These are phyloP conservation scores for Xylaria hypoxylon DNA, from an alignment of 2,329 filamentous ascomycete genomes.

Conservation along the genomic window DNA sequence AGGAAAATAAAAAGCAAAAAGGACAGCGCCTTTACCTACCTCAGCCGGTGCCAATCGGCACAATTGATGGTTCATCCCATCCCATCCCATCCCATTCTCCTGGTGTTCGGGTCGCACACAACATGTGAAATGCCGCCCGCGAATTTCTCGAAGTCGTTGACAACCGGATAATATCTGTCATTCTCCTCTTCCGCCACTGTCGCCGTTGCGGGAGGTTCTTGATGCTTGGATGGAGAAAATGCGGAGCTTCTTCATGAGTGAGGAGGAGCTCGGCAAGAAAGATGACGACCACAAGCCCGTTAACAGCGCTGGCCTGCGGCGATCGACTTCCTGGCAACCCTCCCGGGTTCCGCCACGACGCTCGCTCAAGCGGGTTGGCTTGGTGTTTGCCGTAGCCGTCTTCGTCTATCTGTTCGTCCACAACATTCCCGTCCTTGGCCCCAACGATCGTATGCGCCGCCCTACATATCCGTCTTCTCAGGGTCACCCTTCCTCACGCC, in stretches of 20 bases:
- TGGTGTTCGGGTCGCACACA: constrained; percentile 29
- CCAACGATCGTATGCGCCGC: constrained; percentile 54
- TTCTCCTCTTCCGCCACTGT: constrained; percentile 1
- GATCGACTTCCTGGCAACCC: constrained; percentile 56
- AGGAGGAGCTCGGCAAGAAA: constrained; percentile 70
- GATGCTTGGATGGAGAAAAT: constrained; percentile 54
- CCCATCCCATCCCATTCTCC: constrained; percentile 1
- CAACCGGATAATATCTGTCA: constrained; percentile 14
- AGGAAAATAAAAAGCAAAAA: neutral
- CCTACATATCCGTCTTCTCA: constrained; percentile 52
- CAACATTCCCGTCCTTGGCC: constrained; percentile 66
- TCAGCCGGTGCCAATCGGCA: constrained; percentile 2
- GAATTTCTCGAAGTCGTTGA: constrained; percentile 19
- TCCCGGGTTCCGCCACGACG: constrained; percentile 63
- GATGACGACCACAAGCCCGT: constrained; percentile 64
- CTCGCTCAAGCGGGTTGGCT: constrained; percentile 63
- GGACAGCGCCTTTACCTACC: neutral
- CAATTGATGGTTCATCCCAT: constrained; percentile 16
- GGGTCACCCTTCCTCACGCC: constrained; percentile 28
- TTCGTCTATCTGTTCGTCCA: constrained; percentile 73
- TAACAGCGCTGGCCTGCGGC: constrained; percentile 46
- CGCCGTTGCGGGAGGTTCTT: constrained; percentile 31
- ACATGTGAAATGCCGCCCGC: constrained; percentile 43
- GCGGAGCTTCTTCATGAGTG: constrained; percentile 61
- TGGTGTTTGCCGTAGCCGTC: constrained; percentile 60